phyloP scores from a whole-genome alignment of 805 yeast genomes.

The Martiniozyma abietophila region DNA sequence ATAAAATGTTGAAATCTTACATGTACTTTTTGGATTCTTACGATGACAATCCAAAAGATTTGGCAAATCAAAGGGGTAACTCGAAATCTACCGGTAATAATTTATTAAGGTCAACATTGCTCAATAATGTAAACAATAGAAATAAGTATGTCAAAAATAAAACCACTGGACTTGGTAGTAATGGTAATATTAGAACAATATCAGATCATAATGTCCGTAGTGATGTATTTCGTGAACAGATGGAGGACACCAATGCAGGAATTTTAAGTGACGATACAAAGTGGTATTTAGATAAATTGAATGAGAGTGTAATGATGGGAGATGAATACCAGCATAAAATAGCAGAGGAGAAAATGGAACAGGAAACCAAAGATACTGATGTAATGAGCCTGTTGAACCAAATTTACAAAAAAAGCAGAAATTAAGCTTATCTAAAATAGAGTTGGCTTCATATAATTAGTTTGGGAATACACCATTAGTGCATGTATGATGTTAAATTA shows the following conservation, averaged over 20 bases:
- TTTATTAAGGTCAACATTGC: not conserved
- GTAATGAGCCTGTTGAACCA: conserved; percentile 62
- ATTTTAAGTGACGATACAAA: conserved; percentile 19
- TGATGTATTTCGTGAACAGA: conserved; percentile 10
- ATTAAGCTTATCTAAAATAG: no score
- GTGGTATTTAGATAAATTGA: conserved; percentile 18
- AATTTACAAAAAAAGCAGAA: conserved; percentile 56
- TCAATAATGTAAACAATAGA: not conserved
- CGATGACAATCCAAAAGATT: conserved; percentile 40
- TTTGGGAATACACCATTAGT: no score
- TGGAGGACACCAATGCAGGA: conserved; percentile 24
- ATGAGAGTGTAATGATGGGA: conserved; percentile 30
- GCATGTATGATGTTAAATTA: no score
- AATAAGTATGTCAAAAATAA: not conserved
- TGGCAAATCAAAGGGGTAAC: no score
- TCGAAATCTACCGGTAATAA: not conserved
- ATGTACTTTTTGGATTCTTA: conserved; percentile 82
- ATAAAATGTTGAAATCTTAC: conserved; percentile 87
- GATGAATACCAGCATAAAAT: conserved; percentile 33
- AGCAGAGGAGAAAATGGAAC: conserved; percentile 16
- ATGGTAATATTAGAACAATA: no score
- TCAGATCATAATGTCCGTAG: no score
- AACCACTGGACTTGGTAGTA: not conserved
- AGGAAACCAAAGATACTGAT: conserved; percentile 12
- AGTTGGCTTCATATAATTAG: no score